A percentile compares a stretch with the other conserved stretches of the same genome.
These are phyloP conservation scores for Senna siamea DNA, from an alignment of 306 rosid genomes.

Conservation along the genomic window DNA sequence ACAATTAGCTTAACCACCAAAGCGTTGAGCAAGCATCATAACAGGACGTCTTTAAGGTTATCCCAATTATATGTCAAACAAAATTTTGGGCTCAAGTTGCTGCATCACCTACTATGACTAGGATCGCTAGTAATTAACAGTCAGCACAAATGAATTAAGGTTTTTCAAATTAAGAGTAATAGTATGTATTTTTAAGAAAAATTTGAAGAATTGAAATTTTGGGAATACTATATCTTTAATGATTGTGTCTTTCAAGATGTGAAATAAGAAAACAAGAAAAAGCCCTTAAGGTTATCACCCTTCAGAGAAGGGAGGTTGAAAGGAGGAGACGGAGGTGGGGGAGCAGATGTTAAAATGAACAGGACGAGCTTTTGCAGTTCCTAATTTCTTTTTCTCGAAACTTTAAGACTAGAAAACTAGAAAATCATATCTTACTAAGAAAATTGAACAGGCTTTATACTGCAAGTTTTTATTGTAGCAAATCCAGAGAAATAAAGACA, in stretches of 20 bases:
- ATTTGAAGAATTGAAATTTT: not conserved
- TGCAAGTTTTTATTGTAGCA: not conserved
- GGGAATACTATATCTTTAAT: not conserved
- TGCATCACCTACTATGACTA: not conserved
- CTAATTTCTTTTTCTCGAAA: too few species aligned
- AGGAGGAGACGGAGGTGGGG: not conserved
- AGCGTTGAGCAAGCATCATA: conserved; percentile 1
- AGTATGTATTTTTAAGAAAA: not conserved
- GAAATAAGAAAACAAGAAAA: not conserved
- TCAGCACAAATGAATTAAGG: not conserved
- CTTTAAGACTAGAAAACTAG: not conserved
- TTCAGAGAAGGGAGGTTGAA: not conserved
- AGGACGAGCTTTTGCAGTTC: not conserved
- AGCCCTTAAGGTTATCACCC: not conserved
- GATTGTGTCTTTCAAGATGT: not conserved
- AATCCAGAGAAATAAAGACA: not conserved
- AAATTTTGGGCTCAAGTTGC: not conserved
- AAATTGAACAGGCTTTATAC: not conserved
- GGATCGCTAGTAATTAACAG: too few species aligned
- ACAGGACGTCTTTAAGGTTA: not conserved
- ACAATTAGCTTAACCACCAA: conserved; percentile 6
- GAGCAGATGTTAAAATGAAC: not conserved
- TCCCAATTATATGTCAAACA: conserved; percentile 9
- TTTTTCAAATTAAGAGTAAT: not conserved
- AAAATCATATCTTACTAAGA: not conserved